phyloP scores from a whole-genome alignment of 257 asterid species.

The Przewalskia tangutica region DNA sequence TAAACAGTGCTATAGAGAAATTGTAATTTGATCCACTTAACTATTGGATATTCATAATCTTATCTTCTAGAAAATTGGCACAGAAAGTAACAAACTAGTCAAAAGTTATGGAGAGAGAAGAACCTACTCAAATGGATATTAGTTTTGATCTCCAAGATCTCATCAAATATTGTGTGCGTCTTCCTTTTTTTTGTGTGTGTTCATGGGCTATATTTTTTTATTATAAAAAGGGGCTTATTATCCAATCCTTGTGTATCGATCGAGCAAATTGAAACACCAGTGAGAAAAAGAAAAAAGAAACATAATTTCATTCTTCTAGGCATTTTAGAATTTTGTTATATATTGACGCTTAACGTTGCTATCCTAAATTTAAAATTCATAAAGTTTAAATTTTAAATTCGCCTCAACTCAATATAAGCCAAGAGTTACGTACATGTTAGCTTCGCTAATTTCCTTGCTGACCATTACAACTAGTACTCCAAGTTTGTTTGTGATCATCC shows the following conservation, averaged over 20 bases:
- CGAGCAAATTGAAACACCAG: not conserved
- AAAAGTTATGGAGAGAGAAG: not conserved
- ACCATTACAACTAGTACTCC: too few relatives aligned
- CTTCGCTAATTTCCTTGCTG: not conserved
- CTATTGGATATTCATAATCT: not conserved
- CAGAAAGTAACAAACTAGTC: not conserved
- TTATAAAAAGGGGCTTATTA: not conserved
- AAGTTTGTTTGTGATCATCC: too few relatives aligned
- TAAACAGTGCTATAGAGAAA: not conserved
- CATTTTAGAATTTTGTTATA: not conserved
- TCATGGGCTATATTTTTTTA: not conserved
- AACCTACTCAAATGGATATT: not conserved
- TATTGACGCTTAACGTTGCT: too few relatives aligned
- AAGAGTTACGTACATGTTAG: too few relatives aligned
- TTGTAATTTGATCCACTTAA: not conserved
- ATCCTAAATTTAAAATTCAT: too few relatives aligned
- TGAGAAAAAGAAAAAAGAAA: not conserved
- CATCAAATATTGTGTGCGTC: not conserved
- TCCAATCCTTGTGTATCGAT: slow-evolving; percentile 6
- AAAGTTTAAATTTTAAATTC: too few relatives aligned
- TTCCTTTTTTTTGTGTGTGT: not conserved
- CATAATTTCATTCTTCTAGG: not conserved
- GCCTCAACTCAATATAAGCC: too few relatives aligned
- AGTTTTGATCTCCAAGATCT: not conserved
- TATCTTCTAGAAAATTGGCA: not conserved